These are phyloP conservation scores for Silene noctiflora DNA, from an alignment of 179 eudicot genomes.

Conservation along the genomic window DNA sequence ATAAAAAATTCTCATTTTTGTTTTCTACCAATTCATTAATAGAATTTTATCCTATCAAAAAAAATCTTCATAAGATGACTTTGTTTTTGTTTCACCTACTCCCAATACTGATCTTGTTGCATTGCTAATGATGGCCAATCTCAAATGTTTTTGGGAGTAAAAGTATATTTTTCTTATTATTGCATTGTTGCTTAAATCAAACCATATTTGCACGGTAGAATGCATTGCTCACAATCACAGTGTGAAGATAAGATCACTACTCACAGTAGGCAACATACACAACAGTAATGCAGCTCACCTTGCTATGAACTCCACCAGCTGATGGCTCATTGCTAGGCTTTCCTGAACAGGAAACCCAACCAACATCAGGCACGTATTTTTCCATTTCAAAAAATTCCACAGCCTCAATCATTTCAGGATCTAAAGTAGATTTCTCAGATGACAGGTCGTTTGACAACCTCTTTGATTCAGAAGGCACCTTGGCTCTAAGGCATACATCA, in stretches of 20 bases:
- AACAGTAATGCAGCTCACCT: conserved; percentile 40
- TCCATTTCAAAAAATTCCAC: conserved; percentile 74
- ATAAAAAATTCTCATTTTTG: background rate
- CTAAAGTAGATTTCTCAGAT: conserved; percentile 29
- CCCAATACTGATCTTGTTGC: background rate
- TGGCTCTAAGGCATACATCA: conserved; percentile 66
- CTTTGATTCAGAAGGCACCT: conserved; percentile 35
- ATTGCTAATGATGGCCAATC: background rate
- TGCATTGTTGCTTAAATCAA: conserved; percentile 5
- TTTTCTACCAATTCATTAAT: background rate
- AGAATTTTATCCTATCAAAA: background rate
- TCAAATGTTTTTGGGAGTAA: background rate
- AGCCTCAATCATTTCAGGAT: conserved; percentile 39
- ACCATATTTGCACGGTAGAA: background rate
- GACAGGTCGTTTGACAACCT: conserved; percentile 32
- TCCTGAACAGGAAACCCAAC: conserved; percentile 51
- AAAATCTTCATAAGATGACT: background rate
- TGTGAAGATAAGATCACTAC: background rate
- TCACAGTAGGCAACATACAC: conserved; percentile 10
- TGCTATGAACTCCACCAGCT: conserved; percentile 34
- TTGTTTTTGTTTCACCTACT: background rate
- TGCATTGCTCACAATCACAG: background rate
- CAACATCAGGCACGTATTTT: conserved; percentile 43
- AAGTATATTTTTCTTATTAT: background rate
- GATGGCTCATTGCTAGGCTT: conserved; percentile 31